These are phyloP conservation scores for Malus hybrid DNA, from an alignment of 331 rosid species.

Conservation along the genomic window DNA sequence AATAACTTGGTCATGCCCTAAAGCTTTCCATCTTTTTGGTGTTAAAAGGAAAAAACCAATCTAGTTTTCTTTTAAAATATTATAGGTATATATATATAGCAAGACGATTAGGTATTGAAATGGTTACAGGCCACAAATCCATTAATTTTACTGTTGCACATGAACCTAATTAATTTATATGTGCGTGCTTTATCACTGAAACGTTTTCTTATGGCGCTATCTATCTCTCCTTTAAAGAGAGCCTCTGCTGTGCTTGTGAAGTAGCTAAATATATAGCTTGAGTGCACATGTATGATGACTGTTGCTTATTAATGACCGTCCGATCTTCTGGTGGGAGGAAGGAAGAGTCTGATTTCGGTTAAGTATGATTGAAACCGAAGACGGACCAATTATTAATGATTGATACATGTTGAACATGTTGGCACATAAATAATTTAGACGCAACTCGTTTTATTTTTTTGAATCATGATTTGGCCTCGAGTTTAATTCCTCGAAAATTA, in stretches of 20 bases:
- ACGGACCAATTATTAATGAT: not conserved
- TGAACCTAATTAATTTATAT: not conserved
- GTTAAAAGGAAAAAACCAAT: not conserved
- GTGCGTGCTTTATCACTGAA: not conserved
- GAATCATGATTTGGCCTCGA: too few relatives aligned
- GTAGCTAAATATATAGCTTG: not conserved
- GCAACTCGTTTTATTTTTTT: too few relatives aligned
- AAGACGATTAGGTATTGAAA: not conserved
- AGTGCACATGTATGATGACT: not conserved
- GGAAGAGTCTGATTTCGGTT: not conserved
- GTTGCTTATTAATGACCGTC: not conserved
- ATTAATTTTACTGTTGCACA: not conserved
- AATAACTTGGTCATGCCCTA: not conserved
- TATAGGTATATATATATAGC: not conserved
- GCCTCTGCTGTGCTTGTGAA: not conserved
- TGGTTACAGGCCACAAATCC: not conserved
- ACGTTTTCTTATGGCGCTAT: not conserved
- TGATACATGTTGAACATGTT: constrained; percentile 1
- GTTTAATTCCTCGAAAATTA: too few relatives aligned
- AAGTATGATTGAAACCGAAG: not conserved
- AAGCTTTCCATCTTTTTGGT: not conserved
- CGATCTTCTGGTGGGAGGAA: not conserved
- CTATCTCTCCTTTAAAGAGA: too few relatives aligned
- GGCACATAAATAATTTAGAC: too few relatives aligned
- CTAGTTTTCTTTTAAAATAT: not conserved